Conservation (phyloP, 2,329 filamentous ascomycete genomes). For the Colletotrichum sp. region DNA sequence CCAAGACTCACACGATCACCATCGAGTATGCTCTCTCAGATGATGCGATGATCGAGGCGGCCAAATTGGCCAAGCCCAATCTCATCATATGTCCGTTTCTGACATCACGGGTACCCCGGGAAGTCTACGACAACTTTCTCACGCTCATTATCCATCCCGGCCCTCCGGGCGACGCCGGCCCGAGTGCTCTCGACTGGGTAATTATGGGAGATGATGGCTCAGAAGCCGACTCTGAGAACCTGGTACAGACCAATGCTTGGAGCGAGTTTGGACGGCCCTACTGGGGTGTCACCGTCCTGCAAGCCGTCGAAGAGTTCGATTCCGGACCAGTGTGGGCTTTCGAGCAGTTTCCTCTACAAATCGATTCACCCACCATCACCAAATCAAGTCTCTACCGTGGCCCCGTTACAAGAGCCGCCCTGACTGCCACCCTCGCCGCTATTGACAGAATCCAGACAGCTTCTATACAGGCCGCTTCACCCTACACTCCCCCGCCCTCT, state of each 20-base stretch:
- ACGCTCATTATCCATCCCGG: slow-evolving; percentile 46
- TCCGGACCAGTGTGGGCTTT: slow-evolving; percentile 49
- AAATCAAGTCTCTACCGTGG: slow-evolving; percentile 46
- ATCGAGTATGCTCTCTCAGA: slow-evolving; percentile 42
- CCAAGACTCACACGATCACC: slow-evolving; percentile 38
- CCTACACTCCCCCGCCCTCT: slow-evolving; percentile 20
- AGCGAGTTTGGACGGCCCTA: slow-evolving; percentile 36
- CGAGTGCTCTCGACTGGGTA: slow-evolving; percentile 46
- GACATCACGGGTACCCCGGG: slow-evolving; percentile 38
- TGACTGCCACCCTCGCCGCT: slow-evolving; percentile 39
- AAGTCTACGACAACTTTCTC: slow-evolving; percentile 39
- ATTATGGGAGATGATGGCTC: slow-evolving; percentile 46
- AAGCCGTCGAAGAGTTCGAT: slow-evolving; percentile 45
- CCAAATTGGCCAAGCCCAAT: slow-evolving; percentile 37
- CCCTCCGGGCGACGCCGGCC: slow-evolving; percentile 45
- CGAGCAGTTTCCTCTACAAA: slow-evolving; percentile 45
- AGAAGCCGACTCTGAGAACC: slow-evolving; percentile 29
- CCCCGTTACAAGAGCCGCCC: slow-evolving; percentile 39
- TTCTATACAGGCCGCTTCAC: background rate
- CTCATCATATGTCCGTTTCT: slow-evolving; percentile 48
- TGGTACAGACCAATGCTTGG: slow-evolving; percentile 30
- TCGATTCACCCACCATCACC: slow-evolving; percentile 41
- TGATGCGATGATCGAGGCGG: slow-evolving; percentile 41
- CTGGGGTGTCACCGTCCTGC: slow-evolving; percentile 44
- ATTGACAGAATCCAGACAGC: slow-evolving; percentile 35